Percentiles rank a stretch among this genome's conserved stretches.
phyloP scores from a whole-genome alignment of 495 filamentous ascomycete species.

The Trichocladium uniseriatum region DNA sequence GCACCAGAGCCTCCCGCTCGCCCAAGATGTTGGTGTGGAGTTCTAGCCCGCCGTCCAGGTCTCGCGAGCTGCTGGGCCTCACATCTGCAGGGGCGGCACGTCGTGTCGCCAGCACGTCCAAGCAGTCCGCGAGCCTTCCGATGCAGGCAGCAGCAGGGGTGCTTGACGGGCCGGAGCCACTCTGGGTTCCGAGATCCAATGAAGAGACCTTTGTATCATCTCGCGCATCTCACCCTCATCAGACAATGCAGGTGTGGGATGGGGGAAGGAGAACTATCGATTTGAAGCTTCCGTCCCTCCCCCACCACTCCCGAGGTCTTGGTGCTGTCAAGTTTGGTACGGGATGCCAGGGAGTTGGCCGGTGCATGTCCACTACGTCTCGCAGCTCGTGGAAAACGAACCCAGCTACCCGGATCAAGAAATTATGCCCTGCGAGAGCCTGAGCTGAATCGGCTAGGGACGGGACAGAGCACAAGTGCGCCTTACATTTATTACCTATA shows the following conservation, averaged over 20 bases:
- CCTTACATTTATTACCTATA: too few relatives aligned
- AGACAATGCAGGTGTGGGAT: conserved; percentile 23
- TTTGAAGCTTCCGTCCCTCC: conserved; percentile 11
- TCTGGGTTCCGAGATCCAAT: conserved; percentile 19
- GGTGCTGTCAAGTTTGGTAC: neutral
- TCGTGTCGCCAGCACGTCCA: conserved; percentile 8
- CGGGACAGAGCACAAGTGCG: too few relatives aligned
- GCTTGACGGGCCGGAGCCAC: conserved; percentile 17
- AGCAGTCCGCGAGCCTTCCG: neutral
- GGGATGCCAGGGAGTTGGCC: too few relatives aligned
- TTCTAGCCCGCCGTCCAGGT: conserved; percentile 9
- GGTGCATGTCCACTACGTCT: too few relatives aligned
- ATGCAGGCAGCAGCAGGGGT: conserved; percentile 19
- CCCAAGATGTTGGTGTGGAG: conserved; percentile 21
- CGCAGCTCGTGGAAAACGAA: too few relatives aligned
- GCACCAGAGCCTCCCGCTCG: conserved; percentile 15
- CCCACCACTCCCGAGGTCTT: neutral
- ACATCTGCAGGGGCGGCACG: conserved; percentile 2
- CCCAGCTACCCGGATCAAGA: too few relatives aligned
- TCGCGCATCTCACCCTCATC: conserved; percentile 21
- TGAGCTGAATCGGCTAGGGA: too few relatives aligned
- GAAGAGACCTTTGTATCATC: conserved; percentile 10
- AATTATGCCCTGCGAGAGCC: too few relatives aligned
- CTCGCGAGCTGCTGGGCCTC: conserved; percentile 9
- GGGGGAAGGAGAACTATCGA: conserved; percentile 22